Base-by-base conservation (phyloP, 495 filamentous ascomycete genomes). In the Neurospora pannonica region DNA sequence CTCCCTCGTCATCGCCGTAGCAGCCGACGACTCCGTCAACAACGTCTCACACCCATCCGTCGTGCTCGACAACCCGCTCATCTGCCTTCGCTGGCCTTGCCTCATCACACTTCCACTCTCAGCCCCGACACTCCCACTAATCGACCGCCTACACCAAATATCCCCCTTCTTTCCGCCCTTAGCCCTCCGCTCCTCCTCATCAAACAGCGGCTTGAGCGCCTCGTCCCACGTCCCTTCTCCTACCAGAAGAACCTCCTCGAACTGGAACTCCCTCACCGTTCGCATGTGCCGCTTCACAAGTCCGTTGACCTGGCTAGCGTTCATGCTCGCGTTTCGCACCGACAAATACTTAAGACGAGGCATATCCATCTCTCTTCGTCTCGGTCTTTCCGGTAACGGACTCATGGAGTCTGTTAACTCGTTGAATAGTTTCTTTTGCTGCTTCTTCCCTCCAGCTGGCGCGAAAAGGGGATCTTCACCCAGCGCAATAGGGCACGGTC, bases 171-270 rank as follows among this genome's bases (percentile, higher is more conserved):
- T 76, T 4, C 69, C 71, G 70, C 78, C 74, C 2, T 76, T 70
- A 17, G 75, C 73, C 71, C 54, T 67, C 28, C 28, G 28, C 0
- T 17, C 54, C 7, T 34, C 54, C 31, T 70, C 79, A 21, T 82
- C 80, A 70, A 87, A 89, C 74, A 94, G 80, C 4, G 91, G 91
- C 38, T 87, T 88, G 4, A 94, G 85, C 2, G 92, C 93, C 69
- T 92, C 90, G 72, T 94, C 91, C 92, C 92, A 94, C 71, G 83
- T 90, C 28, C 90, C 92, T 38, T 80, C 82, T 71, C 82, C 84
- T 21, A 90, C 85, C 36, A 95, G 83, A 38, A 84, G 82, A 13
- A 91, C 88, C 72, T 91, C 89, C 78, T 93, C 89, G 79, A 94
- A 92, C 73, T 92, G 89, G 78, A 93, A 90, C 75, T 93, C 91